Percentiles rank a stretch among this genome's conserved stretches.
These are phyloP conservation scores for Eucalyptus sideroxylon DNA, from an alignment of 345 rosid genomes.

Conservation along the genomic window DNA sequence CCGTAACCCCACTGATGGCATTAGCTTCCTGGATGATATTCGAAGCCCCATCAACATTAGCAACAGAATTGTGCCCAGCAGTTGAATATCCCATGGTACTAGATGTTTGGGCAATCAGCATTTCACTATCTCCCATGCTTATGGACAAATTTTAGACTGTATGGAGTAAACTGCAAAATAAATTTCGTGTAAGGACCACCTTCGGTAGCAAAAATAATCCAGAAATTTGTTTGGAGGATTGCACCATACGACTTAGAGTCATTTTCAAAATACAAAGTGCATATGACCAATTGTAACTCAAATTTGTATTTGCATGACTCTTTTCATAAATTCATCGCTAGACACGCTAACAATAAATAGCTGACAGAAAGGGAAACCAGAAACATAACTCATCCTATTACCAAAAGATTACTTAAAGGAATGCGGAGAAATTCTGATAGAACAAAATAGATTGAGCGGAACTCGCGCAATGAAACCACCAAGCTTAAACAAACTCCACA, in stretches of 20 bases:
- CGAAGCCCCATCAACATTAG: not conserved
- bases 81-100: not conserved
- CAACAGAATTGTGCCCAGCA: not conserved
- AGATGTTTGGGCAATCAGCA: not conserved
- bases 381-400: not conserved
- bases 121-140: conserved; percentile 1
- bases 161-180: not conserved
- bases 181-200: not conserved
- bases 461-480: not conserved
- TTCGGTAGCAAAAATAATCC: not conserved
- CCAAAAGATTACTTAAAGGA: not conserved
- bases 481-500: not conserved
- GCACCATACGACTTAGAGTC: not conserved
- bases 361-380: not conserved
- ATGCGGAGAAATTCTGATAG: not conserved
- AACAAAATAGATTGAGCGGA: not conserved
- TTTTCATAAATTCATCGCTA: not conserved
- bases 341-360: not conserved
- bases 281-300: not conserved
- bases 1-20: not conserved
- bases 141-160: not conserved
- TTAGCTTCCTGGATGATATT: not conserved
- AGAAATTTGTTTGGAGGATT: not conserved
- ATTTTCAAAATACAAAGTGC: not conserved
- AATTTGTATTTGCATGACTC: not conserved